Conservation (phyloP, 108 stramenopile genomes). For the Epithemia pelagica region DNA sequence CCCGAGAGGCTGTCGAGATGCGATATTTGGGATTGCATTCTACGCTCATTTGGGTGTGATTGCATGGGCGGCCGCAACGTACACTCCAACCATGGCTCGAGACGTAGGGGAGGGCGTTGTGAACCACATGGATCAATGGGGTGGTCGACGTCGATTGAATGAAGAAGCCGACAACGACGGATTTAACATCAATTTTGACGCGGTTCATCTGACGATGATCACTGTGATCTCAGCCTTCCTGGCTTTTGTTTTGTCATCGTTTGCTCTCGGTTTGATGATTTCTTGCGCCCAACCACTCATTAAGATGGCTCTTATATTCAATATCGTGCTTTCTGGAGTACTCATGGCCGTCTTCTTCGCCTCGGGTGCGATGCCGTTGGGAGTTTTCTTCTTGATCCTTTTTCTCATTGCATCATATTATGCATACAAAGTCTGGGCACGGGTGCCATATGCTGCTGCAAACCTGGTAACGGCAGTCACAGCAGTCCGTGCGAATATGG, state of each 20-base stretch:
- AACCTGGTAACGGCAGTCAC: slow-evolving; percentile 65
- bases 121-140: background rate
- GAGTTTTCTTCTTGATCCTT: slow-evolving; percentile 35
- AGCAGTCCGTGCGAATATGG: slow-evolving; percentile 58
- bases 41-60: slow-evolving; percentile 47
- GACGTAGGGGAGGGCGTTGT: slow-evolving; percentile 33
- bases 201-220: slow-evolving; percentile 5
- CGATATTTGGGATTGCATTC: slow-evolving; percentile 55
- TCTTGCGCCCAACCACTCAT: slow-evolving; percentile 41
- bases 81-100: slow-evolving; percentile 38
- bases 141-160: slow-evolving; percentile 13
- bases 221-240: slow-evolving; percentile 13
- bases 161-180: slow-evolving; percentile 15
- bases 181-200: slow-evolving; percentile 6
- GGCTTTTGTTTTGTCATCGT: slow-evolving; percentile 17
- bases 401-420: slow-evolving; percentile 43
- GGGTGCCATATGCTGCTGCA: slow-evolving; percentile 75
- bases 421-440: slow-evolving; percentile 53
- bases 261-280: slow-evolving; percentile 36
- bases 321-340: slow-evolving; percentile 32
- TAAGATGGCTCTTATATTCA: slow-evolving; percentile 53
- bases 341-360: slow-evolving; percentile 26
- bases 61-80: slow-evolving; percentile 26
- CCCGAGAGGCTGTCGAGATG: slow-evolving; percentile 49
- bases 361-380: slow-evolving; percentile 23